phyloP scores from a whole-genome alignment of 1,284 basidiomycete species.

The Cutaneotrichosporon arboriforme region DNA sequence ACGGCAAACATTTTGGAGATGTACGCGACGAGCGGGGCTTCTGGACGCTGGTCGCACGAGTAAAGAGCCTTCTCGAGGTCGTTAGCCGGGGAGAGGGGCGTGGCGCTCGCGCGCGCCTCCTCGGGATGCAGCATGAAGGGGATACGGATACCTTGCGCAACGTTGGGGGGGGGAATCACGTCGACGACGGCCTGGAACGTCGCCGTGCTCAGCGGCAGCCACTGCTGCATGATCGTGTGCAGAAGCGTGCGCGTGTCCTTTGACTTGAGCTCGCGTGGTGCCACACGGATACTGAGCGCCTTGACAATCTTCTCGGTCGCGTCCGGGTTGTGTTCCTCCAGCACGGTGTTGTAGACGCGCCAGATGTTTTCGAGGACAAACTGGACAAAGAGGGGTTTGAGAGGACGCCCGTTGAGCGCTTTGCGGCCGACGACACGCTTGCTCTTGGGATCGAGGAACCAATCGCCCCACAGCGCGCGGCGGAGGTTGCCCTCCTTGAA shows the following conservation, averaged over 20 bases:
- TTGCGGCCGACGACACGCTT: slow-evolving; percentile 90
- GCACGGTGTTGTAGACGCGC: slow-evolving; percentile 87
- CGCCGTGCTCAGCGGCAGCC: slow-evolving; percentile 89
- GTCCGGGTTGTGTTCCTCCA: slow-evolving; percentile 81
- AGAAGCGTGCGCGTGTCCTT: slow-evolving; percentile 84
- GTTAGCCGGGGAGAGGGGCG: slow-evolving; percentile 57
- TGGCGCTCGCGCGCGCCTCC: slow-evolving; percentile 38
- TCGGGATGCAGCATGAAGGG: slow-evolving; percentile 92
- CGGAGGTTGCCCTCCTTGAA: slow-evolving; percentile 84
- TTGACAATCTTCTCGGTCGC: slow-evolving; percentile 85
- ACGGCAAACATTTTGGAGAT: slow-evolving; percentile 99
- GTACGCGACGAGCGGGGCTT: slow-evolving; percentile 70
- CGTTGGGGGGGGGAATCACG: slow-evolving; percentile 77
- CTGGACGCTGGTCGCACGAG: slow-evolving; percentile 59
- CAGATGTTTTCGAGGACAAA: slow-evolving; percentile 97
- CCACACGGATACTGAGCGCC: slow-evolving; percentile 75
- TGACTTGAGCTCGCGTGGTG: slow-evolving; percentile 81
- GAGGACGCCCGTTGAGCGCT: slow-evolving; percentile 69
- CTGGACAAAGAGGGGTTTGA: slow-evolving; percentile 98
- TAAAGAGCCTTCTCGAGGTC: slow-evolving; percentile 79
- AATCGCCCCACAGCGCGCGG: slow-evolving; percentile 94
- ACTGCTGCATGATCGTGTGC: slow-evolving; percentile 84
- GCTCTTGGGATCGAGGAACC: slow-evolving; percentile 92
- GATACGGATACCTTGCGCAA: slow-evolving; percentile 75
- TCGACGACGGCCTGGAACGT: slow-evolving; percentile 91